Evolutionary conservation across 2,329 filamentous ascomycete species (phyloP).

Genomic region (Aureobasidium leucospermi): DNA sequence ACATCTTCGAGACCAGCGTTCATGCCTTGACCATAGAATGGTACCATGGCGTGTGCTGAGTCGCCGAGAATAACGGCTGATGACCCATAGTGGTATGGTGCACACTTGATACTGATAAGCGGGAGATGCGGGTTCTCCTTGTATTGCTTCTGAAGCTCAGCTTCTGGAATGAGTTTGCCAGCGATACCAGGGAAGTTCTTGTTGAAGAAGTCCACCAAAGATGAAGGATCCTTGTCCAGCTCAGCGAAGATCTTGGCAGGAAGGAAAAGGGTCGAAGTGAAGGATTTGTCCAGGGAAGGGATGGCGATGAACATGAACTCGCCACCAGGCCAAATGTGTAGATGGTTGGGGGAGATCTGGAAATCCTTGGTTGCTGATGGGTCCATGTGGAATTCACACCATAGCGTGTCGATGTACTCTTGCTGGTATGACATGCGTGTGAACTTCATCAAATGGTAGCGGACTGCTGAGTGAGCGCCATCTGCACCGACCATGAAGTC

Average conservation of each 20-base stretch:
- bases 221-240: slow-evolving; percentile 56
- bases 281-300: slow-evolving; percentile 77
- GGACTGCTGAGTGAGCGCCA: slow-evolving; percentile 83
- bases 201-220: slow-evolving; percentile 68
- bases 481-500: slow-evolving; percentile 93
- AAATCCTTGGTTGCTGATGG: slow-evolving; percentile 47
- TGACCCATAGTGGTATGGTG: slow-evolving; percentile 72
- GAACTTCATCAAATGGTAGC: slow-evolving; percentile 95
- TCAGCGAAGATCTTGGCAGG: slow-evolving; percentile 61
- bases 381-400: slow-evolving; percentile 86
- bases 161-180: slow-evolving; percentile 55
- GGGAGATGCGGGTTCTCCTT: slow-evolving; percentile 78
- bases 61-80: slow-evolving; percentile 84
- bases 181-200: slow-evolving; percentile 81
- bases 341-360: slow-evolving; percentile 79
- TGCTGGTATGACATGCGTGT: slow-evolving; percentile 85
- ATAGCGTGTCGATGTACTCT: slow-evolving; percentile 90
- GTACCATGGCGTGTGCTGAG: slow-evolving; percentile 94
- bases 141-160: slow-evolving; percentile 68
- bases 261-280: slow-evolving; percentile 91
- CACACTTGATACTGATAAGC: slow-evolving; percentile 87
- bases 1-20: slow-evolving; percentile 96
- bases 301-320: slow-evolving; percentile 99
- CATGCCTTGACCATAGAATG: slow-evolving; percentile 97
- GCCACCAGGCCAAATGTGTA: slow-evolving; percentile 94